A percentile compares a stretch with the other conserved stretches of the same genome.
Evolutionary conservation across 805 yeast species (phyloP).

Genomic region (Metschnikowia arizonensis): DNA sequence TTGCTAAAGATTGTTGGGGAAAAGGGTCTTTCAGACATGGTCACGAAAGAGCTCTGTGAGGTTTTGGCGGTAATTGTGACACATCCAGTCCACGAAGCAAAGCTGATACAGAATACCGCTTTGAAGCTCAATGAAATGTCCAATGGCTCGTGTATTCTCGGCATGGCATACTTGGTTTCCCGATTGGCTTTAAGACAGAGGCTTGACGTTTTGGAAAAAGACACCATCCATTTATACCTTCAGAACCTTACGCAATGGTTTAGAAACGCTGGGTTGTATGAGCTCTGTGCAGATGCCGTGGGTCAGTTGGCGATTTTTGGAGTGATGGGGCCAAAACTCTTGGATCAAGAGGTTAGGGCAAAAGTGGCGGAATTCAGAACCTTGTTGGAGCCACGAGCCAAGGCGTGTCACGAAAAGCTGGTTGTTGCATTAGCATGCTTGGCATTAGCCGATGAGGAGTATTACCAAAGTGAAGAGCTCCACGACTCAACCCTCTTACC

Average conservation of each 20-base stretch:
- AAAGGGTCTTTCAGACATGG: constrained; percentile 20
- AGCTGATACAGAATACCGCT: constrained; percentile 3
- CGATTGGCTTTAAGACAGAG: constrained; percentile 36
- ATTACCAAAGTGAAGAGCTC: too few relatives aligned
- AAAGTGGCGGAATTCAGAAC: constrained; percentile 19
- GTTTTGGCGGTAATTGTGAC: constrained; percentile 48
- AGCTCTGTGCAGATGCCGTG: constrained; percentile 34
- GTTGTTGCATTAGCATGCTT: constrained; percentile 54
- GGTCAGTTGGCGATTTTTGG: constrained; percentile 47
- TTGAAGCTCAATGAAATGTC: not conserved
- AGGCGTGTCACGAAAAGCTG: constrained; percentile 57
- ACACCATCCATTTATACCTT: constrained; percentile 12
- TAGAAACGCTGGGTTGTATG: constrained; percentile 22
- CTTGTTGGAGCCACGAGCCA: constrained; percentile 38
- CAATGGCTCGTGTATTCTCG: constrained; percentile 19
- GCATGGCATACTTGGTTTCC: constrained; percentile 45
- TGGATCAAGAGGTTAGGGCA: constrained; percentile 9
- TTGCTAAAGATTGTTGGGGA: constrained; percentile 26
- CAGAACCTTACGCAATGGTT: constrained; percentile 14
- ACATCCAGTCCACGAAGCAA: constrained; percentile 27
- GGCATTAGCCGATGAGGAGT: constrained; percentile 35
- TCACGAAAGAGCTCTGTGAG: constrained; percentile 36
- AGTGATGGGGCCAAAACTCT: constrained; percentile 35
- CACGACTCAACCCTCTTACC: constrained; percentile 22
- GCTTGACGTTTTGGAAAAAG: not conserved